Evolutionary conservation across 495 filamentous ascomycete genomes (phyloP).

Genomic region (Baudoinia panamericana): DNA sequence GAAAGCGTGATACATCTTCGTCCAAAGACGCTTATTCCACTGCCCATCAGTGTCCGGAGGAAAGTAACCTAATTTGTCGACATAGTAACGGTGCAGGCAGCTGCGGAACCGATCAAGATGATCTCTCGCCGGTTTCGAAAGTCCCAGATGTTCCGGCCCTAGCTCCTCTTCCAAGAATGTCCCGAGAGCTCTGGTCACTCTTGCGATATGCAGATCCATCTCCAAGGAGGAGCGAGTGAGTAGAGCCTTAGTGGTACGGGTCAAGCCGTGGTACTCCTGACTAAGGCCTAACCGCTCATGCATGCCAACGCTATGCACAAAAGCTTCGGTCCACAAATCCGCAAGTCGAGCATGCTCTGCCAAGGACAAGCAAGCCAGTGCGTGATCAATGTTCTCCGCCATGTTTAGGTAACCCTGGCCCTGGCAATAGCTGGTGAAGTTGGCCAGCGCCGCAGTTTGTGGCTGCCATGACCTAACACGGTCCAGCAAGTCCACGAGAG

Average conservation of each 20-base stretch:
- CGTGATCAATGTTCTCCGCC: constrained; percentile 43
- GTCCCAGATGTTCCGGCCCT: constrained; percentile 40
- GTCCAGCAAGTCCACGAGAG: constrained; percentile 44
- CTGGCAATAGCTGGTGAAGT: constrained; percentile 43
- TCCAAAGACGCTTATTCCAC: constrained; percentile 41
- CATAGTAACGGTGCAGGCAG: constrained; percentile 47
- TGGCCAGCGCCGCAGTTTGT: constrained; percentile 33
- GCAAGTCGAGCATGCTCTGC: constrained; percentile 45
- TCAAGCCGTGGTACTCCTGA: constrained; percentile 47
- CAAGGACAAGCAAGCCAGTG: constrained; percentile 45
- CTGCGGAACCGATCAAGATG: constrained; percentile 53
- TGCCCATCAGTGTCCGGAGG: constrained; percentile 37
- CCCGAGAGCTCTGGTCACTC: constrained; percentile 36
- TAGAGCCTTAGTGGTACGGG: constrained; percentile 40
- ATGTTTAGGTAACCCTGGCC: constrained; percentile 49
- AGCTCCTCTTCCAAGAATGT: constrained; percentile 51
- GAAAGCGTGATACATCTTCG: constrained; percentile 48
- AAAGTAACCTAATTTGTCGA: constrained; percentile 49
- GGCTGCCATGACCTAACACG: constrained; percentile 36
- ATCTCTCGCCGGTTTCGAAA: constrained; percentile 37
- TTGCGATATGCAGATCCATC: constrained; percentile 45
- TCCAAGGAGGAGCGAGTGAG: constrained; percentile 47
- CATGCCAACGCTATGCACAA: constrained; percentile 58
- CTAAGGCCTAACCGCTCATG: constrained; percentile 38
- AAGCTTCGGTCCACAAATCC: constrained; percentile 48